phyloP scores from a whole-genome alignment of 768 basidiomycete species.

The Calocybe indica region DNA sequence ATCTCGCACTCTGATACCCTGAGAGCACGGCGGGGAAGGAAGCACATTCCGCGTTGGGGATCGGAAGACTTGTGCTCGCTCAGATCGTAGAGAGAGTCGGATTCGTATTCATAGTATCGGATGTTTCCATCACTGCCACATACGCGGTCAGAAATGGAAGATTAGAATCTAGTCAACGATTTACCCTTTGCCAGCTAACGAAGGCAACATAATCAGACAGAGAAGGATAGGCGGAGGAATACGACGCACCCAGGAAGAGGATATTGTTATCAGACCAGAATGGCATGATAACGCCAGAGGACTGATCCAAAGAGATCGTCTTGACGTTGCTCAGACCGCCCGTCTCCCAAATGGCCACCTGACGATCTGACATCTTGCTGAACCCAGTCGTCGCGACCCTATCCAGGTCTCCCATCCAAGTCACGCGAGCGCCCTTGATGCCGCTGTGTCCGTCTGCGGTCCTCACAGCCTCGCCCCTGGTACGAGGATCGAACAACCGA shows the following conservation, averaged over 20 bases:
- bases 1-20: slow-evolving; percentile 92
- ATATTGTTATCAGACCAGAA: slow-evolving; percentile 97
- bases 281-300: slow-evolving; percentile 92
- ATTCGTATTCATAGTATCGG: slow-evolving; percentile 95
- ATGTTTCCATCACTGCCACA: slow-evolving; percentile 84
- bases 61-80: slow-evolving; percentile 86
- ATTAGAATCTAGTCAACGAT: slow-evolving; percentile 9
- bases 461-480: slow-evolving; percentile 76
- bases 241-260: slow-evolving; percentile 62
- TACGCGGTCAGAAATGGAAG: not conserved
- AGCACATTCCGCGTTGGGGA: slow-evolving; percentile 95
- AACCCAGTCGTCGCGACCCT: slow-evolving; percentile 94
- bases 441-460: slow-evolving; percentile 85
- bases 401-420: slow-evolving; percentile 88
- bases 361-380: slow-evolving; percentile 93
- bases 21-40: slow-evolving; percentile 89
- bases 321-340: slow-evolving; percentile 70
- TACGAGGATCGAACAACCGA: slow-evolving; percentile 85
- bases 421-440: slow-evolving; percentile 85
- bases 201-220: slow-evolving; percentile 3
- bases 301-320: slow-evolving; percentile 78
- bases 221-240: not conserved
- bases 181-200: slow-evolving; percentile 81
- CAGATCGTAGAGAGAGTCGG: slow-evolving; percentile 69
- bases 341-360: slow-evolving; percentile 87